phyloP scores from a whole-genome alignment of 2,329 filamentous ascomycete species.

The Davidsoniella virescens region DNA sequence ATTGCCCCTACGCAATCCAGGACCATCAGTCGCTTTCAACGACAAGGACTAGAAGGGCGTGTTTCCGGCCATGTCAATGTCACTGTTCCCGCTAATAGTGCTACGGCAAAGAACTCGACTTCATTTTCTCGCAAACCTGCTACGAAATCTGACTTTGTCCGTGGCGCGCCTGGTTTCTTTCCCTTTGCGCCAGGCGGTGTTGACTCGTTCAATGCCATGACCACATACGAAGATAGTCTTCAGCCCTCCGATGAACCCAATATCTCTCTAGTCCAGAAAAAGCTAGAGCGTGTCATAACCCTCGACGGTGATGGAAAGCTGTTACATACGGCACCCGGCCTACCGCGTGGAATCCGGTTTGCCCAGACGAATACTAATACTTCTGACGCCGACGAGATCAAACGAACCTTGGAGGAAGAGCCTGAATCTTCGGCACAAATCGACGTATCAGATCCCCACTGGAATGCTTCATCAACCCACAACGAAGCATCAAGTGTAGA shows the following conservation, averaged over 20 bases:
- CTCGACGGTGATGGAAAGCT: constrained; percentile 63
- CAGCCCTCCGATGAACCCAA: constrained; percentile 22
- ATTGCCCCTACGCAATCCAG: constrained; percentile 83
- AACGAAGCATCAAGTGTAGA: background rate
- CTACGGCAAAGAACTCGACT: constrained; percentile 89
- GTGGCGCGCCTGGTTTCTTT: constrained; percentile 84
- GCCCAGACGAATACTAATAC: constrained; percentile 34
- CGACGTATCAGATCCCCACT: no score
- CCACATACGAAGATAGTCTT: constrained; percentile 61
- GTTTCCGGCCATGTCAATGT: constrained; percentile 92
- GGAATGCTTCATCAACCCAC: constrained; percentile 1
- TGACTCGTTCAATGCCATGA: constrained; percentile 71
- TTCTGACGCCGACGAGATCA: constrained; percentile 49
- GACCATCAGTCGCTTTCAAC: constrained; percentile 82
- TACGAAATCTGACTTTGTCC: constrained; percentile 73
- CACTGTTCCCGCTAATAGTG: constrained; percentile 74
- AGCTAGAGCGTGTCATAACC: constrained; percentile 73
- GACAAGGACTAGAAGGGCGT: constrained; percentile 79
- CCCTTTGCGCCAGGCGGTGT: constrained; percentile 85
- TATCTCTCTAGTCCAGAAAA: constrained; percentile 23
- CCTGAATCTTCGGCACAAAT: constrained; percentile 21
- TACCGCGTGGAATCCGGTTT: constrained; percentile 63
- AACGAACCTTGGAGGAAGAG: constrained; percentile 34
- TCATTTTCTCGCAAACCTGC: constrained; percentile 77
- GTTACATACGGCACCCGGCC: constrained; percentile 66